Conservation (phyloP, 176 grass and related monocot genomes). For the Zizania latifolia region DNA sequence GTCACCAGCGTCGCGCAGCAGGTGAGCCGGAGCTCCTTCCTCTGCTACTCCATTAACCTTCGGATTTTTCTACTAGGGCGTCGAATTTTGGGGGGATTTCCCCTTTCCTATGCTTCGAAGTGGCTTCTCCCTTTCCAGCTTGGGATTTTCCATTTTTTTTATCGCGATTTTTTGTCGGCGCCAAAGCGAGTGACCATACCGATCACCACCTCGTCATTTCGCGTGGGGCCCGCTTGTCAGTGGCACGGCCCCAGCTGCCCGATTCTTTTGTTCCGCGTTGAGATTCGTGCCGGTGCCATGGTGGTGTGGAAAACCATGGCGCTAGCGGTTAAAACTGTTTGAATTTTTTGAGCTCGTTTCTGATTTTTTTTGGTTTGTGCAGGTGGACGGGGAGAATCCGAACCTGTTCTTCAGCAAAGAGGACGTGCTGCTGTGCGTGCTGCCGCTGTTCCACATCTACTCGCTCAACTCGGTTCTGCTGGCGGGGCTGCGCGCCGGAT, state of each 20-base stretch:
- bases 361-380: neutral
- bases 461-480: constrained; percentile 92
- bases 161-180: constrained; percentile 30
- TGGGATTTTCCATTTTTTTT: neutral
- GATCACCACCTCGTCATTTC: neutral
- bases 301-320: neutral
- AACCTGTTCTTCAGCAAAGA: constrained; percentile 56
- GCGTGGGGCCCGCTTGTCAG: constrained; percentile 17
- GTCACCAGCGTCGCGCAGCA: constrained; percentile 93
- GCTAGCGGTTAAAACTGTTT: neutral
- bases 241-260: neutral
- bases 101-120: neutral
- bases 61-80: neutral
- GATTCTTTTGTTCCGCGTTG: neutral
- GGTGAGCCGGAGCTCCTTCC: constrained; percentile 17
- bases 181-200: constrained; percentile 26
- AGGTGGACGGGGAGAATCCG: constrained; percentile 74
- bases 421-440: constrained; percentile 77
- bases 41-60: neutral
- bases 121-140: constrained; percentile 17
- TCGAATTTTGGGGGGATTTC: neutral
- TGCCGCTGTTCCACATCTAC: constrained; percentile 99
- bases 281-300: constrained; percentile 35
- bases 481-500: constrained; percentile 60
- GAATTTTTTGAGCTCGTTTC: neutral